Percentiles rank a stretch among this genome's conserved stretches.
Conservation (phyloP, 2,329 filamentous ascomycete genomes). For the Calonectria hawksworthii region DNA sequence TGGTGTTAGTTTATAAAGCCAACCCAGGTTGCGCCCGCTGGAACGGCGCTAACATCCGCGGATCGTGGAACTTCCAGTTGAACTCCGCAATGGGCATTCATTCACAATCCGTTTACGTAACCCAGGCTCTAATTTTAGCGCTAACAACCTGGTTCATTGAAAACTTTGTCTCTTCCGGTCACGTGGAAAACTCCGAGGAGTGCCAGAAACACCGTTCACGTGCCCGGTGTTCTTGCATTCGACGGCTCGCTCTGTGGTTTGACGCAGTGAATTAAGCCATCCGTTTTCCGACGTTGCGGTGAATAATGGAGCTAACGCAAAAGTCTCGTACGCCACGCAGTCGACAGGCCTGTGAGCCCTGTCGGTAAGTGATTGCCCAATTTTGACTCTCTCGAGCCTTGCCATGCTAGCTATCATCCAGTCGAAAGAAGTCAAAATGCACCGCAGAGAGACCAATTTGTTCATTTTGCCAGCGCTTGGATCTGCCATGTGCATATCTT, state of each 20-base stretch:
- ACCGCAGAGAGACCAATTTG: conserved; percentile 1
- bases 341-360: background rate
- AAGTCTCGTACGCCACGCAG: background rate
- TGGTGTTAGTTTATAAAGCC: background rate
- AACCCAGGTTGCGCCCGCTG: background rate
- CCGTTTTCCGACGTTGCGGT: background rate
- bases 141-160: background rate
- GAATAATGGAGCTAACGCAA: background rate
- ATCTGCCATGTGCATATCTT: conserved; percentile 1
- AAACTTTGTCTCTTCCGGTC: background rate
- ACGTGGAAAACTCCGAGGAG: background rate
- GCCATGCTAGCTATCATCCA: background rate
- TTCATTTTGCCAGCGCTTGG: background rate
- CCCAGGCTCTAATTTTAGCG: background rate
- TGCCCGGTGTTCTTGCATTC: background rate
- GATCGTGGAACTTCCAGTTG: background rate
- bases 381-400: background rate
- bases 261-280: background rate
- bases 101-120: background rate
- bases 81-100: background rate
- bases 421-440: conserved; percentile 4
- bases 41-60: background rate
- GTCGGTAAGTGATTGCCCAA: background rate
- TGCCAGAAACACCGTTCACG: conserved; percentile 4
- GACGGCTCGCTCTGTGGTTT: background rate